Evolutionary conservation across 208 protist genomes (phyloP), one percentile per base, ranked within the genome.

Genomic region (Eutreptiella sp.): DNA sequence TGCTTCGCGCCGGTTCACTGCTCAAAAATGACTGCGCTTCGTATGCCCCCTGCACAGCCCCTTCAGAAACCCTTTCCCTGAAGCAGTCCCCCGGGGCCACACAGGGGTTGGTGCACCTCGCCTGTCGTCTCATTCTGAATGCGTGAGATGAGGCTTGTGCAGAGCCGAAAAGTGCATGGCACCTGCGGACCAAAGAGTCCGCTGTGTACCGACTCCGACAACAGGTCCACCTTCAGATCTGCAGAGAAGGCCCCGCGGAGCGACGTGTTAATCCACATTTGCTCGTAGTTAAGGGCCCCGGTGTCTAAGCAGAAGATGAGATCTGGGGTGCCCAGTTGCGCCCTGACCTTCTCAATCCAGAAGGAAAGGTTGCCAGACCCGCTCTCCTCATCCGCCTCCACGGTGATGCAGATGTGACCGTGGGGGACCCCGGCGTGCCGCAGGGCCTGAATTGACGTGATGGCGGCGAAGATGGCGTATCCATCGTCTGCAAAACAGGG

Each of bases 251-350:
- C 65, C 32, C 93, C 93, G 52, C 93, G 84, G 29, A 97, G 73
- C 3, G 86, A 90, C 7, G 83, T 89, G 43, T 87, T 96, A 24
- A 94, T 76, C 90, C 89, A 97, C 28, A 97, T 47, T 63, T 93
- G 81, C 16, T 94, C 77, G 64, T 97, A 97, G 61, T 92, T 94
- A 52, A 87, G 75, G 55, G 68, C 74, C 43, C 92, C 93, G 67
- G 76, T 86, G 73, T 97, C 93, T 9, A 97, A 71, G 67, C 89
- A 95, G n/a, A 96, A 70, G 61, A 97, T 81, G 4, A 96, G 66
- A 46, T 84, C 76, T 19, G 87, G 73, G 53, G 79, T 75, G 7
- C 85, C 85, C 38, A 93, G 88, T 9, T 62, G 61, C 24, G 65
- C 66, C 23, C 63, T 76, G 59, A 68, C 79, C 21, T 60, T 46